These are phyloP conservation scores for Typha latifolia DNA, from an alignment of 176 grass and related monocot genomes.

Conservation along the genomic window DNA sequence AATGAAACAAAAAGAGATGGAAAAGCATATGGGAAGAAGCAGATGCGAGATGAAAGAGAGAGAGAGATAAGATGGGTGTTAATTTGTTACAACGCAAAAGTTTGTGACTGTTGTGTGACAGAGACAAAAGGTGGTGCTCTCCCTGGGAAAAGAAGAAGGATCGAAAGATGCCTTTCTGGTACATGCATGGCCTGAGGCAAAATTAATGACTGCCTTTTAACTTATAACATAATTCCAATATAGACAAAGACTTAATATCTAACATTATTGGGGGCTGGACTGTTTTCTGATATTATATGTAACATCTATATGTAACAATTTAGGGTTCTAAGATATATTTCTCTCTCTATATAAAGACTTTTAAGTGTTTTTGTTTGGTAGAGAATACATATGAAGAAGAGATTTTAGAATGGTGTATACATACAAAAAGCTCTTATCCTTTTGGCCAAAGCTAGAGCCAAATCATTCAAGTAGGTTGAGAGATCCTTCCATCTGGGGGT, in stretches of 20 bases:
- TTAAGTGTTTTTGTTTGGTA: too few relatives aligned
- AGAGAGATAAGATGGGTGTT: slow-evolving; percentile 19
- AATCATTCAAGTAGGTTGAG: slow-evolving; percentile 11
- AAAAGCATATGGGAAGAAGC: slow-evolving; percentile 4
- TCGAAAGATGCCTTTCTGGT: slow-evolving; percentile 25
- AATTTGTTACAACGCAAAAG: slow-evolving; percentile 30
- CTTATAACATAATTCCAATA: too few relatives aligned
- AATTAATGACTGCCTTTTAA: too few relatives aligned
- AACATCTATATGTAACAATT: too few relatives aligned
- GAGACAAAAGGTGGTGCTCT: slow-evolving; percentile 43
- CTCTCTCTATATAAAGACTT: too few relatives aligned
- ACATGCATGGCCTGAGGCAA: neutral
- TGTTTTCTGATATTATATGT: too few relatives aligned
- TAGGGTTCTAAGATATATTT: too few relatives aligned
- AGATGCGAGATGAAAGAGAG: slow-evolving; percentile 13
- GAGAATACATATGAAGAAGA: too few relatives aligned
- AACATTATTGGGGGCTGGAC: too few relatives aligned
- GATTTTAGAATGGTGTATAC: too few relatives aligned
- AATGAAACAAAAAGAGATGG: slow-evolving; percentile 47
- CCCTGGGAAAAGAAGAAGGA: neutral
- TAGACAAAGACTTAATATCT: too few relatives aligned
- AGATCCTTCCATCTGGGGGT: slow-evolving; percentile 24
- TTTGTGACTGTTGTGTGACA: slow-evolving; percentile 17
- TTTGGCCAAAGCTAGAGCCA: neutral
- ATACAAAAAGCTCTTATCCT: too few relatives aligned